A percentile compares a stretch with the other conserved stretches of the same genome.
Evolutionary conservation across 495 filamentous ascomycete species (phyloP).

Genomic region (Daldinia caldariorum): DNA sequence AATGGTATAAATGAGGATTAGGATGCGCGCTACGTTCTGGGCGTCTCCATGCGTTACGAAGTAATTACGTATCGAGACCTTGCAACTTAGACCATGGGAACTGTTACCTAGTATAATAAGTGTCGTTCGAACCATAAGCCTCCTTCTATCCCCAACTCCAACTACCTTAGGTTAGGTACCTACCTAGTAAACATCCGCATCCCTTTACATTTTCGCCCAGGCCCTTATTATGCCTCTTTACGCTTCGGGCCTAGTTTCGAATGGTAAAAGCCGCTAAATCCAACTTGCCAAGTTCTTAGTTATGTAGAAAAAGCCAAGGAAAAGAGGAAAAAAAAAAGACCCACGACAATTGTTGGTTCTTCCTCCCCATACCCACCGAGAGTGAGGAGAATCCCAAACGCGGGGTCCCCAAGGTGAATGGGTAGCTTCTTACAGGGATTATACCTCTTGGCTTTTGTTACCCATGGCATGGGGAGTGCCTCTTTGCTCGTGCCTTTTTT

Average conservation of each 20-base stretch:
- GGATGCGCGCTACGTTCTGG: neutral
- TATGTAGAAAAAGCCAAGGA: neutral
- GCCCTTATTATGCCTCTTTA: constrained; percentile 1
- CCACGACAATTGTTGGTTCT: neutral
- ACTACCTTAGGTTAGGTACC: too few species aligned
- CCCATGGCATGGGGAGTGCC: neutral
- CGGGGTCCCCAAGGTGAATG: constrained; percentile 29
- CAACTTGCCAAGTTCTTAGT: constrained; percentile 4
- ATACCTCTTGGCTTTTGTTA: constrained; percentile 7
- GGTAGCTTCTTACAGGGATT: neutral
- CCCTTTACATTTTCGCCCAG: neutral
- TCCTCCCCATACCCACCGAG: constrained; percentile 22
- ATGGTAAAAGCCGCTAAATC: neutral
- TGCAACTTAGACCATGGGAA: neutral
- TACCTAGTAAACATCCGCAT: neutral
- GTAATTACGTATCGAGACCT: neutral
- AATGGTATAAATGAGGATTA: constrained; percentile 3
- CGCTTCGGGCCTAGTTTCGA: neutral
- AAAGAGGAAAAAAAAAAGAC: constrained; percentile 1
- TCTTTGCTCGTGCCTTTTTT: constrained; percentile 1
- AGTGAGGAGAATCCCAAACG: constrained; percentile 19
- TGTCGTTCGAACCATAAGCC: neutral
- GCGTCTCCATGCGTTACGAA: neutral
- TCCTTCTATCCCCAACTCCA: too few species aligned
- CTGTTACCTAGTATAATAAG: neutral